phyloP scores from a whole-genome alignment of 805 yeast genomes.

The Saccharomycopsis sp. region DNA sequence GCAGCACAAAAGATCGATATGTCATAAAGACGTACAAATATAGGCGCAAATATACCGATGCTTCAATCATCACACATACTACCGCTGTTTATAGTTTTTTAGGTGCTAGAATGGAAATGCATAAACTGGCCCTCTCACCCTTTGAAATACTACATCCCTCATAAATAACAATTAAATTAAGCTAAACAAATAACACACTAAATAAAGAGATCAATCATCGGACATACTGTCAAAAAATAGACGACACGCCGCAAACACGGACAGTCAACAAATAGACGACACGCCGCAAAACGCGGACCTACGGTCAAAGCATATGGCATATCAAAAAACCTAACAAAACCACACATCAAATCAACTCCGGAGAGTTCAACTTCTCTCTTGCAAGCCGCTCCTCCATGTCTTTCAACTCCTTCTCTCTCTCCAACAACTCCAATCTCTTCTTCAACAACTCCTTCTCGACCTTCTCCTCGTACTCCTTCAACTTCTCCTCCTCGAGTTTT shows the following conservation, averaged over 20 bases:
- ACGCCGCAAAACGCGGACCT: too few relatives aligned
- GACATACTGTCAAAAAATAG: too few relatives aligned
- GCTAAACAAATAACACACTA: not conserved
- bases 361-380: slow-evolving; percentile 32
- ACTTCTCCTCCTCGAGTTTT: slow-evolving; percentile 80
- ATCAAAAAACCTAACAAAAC: not conserved
- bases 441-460: slow-evolving; percentile 79
- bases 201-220: not conserved
- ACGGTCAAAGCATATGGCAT: not conserved
- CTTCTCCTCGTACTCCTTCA: slow-evolving; percentile 78
- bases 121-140: too few relatives aligned
- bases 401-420: slow-evolving; percentile 77
- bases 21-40: too few relatives aligned
- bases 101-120: too few relatives aligned
- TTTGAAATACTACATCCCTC: not conserved
- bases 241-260: too few relatives aligned
- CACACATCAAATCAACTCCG: not conserved
- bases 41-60: too few relatives aligned
- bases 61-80: too few relatives aligned
- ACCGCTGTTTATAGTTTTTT: too few relatives aligned
- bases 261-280: too few relatives aligned
- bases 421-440: slow-evolving; percentile 76
- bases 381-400: slow-evolving; percentile 70
- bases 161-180: too few relatives aligned
- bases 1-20: too few relatives aligned